Evolutionary conservation across 108 stramenopile genomes (phyloP).

Genomic region (Pseudonitzschia delicatissima): DNA sequence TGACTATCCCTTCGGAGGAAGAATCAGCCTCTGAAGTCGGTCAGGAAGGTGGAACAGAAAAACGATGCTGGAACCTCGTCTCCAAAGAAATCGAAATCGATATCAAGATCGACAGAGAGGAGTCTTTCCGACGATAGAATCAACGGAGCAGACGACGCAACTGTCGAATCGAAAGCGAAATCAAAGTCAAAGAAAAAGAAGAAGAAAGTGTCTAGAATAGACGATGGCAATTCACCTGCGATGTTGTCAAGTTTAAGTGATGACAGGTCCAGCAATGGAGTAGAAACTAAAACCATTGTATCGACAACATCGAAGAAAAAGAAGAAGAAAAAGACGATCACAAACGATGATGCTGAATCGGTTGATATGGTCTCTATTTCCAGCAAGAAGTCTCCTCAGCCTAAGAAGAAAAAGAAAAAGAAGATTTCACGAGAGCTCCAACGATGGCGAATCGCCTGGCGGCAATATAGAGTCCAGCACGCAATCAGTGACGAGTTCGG

Average conservation of each 20-base stretch:
- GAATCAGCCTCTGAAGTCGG: too few relatives aligned
- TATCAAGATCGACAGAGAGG: neutral
- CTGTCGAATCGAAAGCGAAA: neutral
- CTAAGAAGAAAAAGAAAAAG: neutral
- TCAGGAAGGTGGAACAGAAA: too few relatives aligned
- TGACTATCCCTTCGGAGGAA: too few relatives aligned
- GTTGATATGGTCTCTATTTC: neutral
- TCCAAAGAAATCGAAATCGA: neutral
- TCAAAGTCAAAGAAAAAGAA: neutral
- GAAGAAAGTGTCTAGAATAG: neutral
- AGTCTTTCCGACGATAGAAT: too few relatives aligned
- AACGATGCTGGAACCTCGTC: too few relatives aligned
- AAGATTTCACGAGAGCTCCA: neutral
- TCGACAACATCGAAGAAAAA: neutral
- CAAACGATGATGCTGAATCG: neutral
- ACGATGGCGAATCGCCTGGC: neutral
- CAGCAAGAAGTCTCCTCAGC: neutral
- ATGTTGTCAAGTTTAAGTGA: neutral
- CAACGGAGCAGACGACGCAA: too few relatives aligned
- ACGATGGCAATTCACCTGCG: neutral
- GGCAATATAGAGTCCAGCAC: neutral
- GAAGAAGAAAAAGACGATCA: conserved; percentile 3
- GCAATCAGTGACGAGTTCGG: too few relatives aligned
- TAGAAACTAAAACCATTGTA: neutral
- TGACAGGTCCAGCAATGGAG: neutral